These are phyloP conservation scores for Celoporthe dispersa DNA, from an alignment of 2,329 filamentous ascomycete genomes.

Conservation along the genomic window DNA sequence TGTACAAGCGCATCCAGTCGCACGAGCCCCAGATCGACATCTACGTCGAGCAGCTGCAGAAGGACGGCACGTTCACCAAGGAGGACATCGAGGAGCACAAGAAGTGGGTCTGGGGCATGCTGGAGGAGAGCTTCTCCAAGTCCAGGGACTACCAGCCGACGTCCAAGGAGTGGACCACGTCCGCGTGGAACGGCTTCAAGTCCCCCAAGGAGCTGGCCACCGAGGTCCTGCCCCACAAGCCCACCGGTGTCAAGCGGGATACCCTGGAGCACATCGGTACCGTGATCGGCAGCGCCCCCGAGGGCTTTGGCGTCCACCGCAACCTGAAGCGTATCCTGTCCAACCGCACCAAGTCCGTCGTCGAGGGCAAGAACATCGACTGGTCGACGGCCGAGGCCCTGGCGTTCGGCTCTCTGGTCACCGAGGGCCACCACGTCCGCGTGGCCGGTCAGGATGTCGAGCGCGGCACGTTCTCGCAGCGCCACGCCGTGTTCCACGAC, in stretches of 20 bases:
- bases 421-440: slow-evolving; percentile 94
- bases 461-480: slow-evolving; percentile 98
- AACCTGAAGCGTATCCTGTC: slow-evolving; percentile 96
- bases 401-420: slow-evolving; percentile 88
- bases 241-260: slow-evolving; percentile 76
- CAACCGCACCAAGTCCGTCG: slow-evolving; percentile 87
- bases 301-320: slow-evolving; percentile 86
- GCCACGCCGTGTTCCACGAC: slow-evolving; percentile 96
- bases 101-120: slow-evolving; percentile 99
- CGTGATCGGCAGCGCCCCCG: slow-evolving; percentile 76
- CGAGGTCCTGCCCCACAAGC: slow-evolving; percentile 89
- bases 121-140: slow-evolving; percentile 95
- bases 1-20: slow-evolving; percentile 96
- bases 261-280: slow-evolving; percentile 81
- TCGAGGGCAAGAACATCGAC: slow-evolving; percentile 93
- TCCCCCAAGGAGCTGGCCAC: slow-evolving; percentile 96
- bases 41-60: slow-evolving; percentile 87
- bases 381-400: slow-evolving; percentile 97
- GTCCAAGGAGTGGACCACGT: slow-evolving; percentile 97
- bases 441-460: slow-evolving; percentile 99
- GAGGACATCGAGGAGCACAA: slow-evolving; percentile 99
- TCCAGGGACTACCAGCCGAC: slow-evolving; percentile 98
- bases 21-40: slow-evolving; percentile 86
- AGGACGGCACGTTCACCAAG: slow-evolving; percentile 94
- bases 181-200: slow-evolving; percentile 99